Base-by-base conservation (phyloP, 148 eudicot genomes). In the Amaranthus hypochondriacus region DNA sequence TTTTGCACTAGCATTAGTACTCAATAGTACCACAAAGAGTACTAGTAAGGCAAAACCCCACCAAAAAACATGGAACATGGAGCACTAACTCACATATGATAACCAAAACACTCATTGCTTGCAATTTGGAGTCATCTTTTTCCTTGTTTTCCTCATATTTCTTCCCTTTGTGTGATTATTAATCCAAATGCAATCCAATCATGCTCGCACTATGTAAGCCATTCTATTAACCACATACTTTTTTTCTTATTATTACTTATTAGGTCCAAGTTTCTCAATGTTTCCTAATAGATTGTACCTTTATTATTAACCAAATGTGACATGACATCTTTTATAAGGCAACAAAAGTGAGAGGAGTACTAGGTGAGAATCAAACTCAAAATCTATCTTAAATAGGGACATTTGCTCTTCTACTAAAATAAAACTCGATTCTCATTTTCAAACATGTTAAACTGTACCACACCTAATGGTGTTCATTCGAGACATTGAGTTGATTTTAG, bases 51-150 rank as follows among this genome's bases (percentile, higher is more conserved):
- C 8, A 11, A 51, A 57, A 10, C 50, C 74, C 69, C 80, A 66
- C 73, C 55, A 63, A 57, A n/a, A 75, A 9, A 42, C 58, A 73
- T 56, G 55, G 63, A 62, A 66, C 70, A 75, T 56, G 55, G 63
- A 62, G 70, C 70, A 75, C 63, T 58, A 62, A 14, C 10, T 73
- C 83, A 78, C 86, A 46, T 39, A 61, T 80, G 62, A 62, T 77
- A 58, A 53, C 7, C 67, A 75, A 48, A 47, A 55, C 78, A 75
- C 77, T 75, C 18, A 46, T 62, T 42, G 7, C 63, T 74, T 66
- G 54, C 77, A 55, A 42, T 5, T 56, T 48, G 15, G 7, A 13
- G 56, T 55, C 72, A 13, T 55, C 51, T 44, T 54, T 15, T 4
- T 56, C 78, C 68, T 74, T 62, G 73, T 54, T 74, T 65, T 59